These are phyloP conservation scores for Lipomyces sp. DNA, from an alignment of 805 yeast species.

Conservation along the genomic window DNA sequence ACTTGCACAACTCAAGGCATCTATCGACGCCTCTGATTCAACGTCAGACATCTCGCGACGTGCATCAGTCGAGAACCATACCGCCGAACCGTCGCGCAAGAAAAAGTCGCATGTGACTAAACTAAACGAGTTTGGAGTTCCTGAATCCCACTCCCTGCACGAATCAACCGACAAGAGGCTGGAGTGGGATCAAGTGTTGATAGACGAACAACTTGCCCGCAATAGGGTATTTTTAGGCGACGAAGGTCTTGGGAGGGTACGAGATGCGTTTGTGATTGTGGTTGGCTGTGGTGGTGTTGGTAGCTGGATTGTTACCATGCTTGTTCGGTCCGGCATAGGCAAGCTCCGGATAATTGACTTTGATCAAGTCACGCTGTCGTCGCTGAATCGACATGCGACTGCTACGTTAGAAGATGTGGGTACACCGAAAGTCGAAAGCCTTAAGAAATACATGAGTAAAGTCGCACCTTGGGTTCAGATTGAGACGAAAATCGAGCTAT, in stretches of 20 bases:
- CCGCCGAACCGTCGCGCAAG: neutral
- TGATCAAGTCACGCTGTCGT: slow-evolving; percentile 92
- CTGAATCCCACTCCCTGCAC: slow-evolving; percentile 12
- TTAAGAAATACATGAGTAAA: slow-evolving; percentile 65
- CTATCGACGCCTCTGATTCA: slow-evolving; percentile 10
- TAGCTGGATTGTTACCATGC: slow-evolving; percentile 91
- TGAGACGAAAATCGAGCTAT: slow-evolving; percentile 76
- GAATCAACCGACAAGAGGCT: neutral
- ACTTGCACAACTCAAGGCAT: slow-evolving; percentile 19
- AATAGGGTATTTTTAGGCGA: slow-evolving; percentile 91
- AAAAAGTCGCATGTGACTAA: slow-evolving; percentile 7
- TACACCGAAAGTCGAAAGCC: slow-evolving; percentile 80
- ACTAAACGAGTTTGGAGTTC: slow-evolving; percentile 25
- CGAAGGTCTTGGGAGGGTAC: slow-evolving; percentile 75
- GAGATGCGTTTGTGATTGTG: slow-evolving; percentile 73
- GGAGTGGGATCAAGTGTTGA: slow-evolving; percentile 53
- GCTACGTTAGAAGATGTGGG: slow-evolving; percentile 95
- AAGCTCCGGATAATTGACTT: slow-evolving; percentile 83
- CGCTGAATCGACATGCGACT: slow-evolving; percentile 91
- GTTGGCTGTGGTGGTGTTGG: slow-evolving; percentile 99
- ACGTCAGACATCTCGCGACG: slow-evolving; percentile 15
- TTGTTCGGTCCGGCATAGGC: slow-evolving; percentile 88
- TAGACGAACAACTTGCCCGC: slow-evolving; percentile 89
- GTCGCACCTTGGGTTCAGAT: slow-evolving; percentile 95
- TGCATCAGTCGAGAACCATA: neutral